These are phyloP conservation scores for Harringtonia lauricola DNA, from an alignment of 2,329 filamentous ascomycete genomes.

Conservation along the genomic window DNA sequence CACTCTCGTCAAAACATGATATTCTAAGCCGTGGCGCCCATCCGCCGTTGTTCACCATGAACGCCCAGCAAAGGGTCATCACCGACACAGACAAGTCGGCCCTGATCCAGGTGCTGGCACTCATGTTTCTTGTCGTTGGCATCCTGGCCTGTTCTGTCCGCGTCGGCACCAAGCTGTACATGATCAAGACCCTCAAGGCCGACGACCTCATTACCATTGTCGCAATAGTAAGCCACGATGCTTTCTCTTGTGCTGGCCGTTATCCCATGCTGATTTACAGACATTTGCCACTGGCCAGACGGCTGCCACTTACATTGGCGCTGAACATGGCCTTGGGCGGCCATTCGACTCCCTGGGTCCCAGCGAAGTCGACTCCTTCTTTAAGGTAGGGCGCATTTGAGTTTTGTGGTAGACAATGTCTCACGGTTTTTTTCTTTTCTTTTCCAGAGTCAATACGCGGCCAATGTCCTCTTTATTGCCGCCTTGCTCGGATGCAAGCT, in stretches of 20 bases:
- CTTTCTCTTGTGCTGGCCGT: background rate
- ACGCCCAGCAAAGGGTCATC: background rate
- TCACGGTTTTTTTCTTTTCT: no score
- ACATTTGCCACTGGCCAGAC: no score
- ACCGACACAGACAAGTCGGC: constrained; percentile 1
- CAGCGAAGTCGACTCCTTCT: no score
- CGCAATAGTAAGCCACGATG: background rate
- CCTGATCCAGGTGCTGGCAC: background rate
- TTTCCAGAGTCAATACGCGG: constrained; percentile 1
- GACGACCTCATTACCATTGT: background rate
- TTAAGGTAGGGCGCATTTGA: no score
- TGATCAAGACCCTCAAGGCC: background rate
- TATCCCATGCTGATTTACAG: no score
- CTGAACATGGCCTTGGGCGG: no score
- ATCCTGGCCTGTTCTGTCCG: background rate
- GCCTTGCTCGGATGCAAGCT: background rate
- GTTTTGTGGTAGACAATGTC: no score
- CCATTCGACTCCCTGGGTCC: no score
- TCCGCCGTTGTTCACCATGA: background rate
- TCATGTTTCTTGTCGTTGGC: background rate
- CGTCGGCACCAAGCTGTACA: background rate
- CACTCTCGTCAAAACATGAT: no score
- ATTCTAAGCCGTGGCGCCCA: background rate
- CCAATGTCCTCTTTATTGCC: background rate
- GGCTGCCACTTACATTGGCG: no score